A percentile compares a stretch with the other conserved stretches of the same genome.
Evolutionary conservation across 306 rosid genomes (phyloP).

Genomic region (Trichosanthes truncata): DNA sequence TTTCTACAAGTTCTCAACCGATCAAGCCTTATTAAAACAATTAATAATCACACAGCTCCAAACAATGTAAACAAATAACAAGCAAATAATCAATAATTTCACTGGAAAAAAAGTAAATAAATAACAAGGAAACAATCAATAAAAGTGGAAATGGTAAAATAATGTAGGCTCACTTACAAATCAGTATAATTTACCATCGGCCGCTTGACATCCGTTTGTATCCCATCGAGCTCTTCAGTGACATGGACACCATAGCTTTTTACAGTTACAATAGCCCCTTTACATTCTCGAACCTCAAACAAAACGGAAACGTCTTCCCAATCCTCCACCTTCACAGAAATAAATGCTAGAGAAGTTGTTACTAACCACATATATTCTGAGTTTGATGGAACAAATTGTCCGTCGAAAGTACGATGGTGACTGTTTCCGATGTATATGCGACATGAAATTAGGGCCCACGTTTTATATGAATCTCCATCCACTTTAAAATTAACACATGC

Average conservation of each 20-base stretch:
- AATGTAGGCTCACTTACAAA: no score
- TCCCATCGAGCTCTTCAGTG: background rate
- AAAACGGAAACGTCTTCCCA: background rate
- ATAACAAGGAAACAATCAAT: no score
- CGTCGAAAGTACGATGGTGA: background rate
- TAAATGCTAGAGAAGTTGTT: no score
- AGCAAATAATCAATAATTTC: no score
- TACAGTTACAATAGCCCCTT: background rate
- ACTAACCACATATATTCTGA: background rate
- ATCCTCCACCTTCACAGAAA: background rate
- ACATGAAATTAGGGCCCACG: background rate
- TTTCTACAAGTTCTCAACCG: no score
- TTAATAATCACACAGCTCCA: background rate
- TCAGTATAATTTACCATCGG: background rate
- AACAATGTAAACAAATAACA: no score
- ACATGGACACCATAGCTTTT: background rate
- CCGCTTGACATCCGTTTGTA: background rate
- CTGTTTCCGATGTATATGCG: background rate
- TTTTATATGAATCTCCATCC: background rate
- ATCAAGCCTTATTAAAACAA: no score
- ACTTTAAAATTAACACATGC: background rate
- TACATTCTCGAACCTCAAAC: background rate
- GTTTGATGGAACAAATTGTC: background rate
- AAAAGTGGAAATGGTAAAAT: no score
- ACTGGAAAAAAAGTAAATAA: no score